Evolutionary conservation across 192 early-diverging fungal species (phyloP).

Genomic region (Chytriomyces sp.): DNA sequence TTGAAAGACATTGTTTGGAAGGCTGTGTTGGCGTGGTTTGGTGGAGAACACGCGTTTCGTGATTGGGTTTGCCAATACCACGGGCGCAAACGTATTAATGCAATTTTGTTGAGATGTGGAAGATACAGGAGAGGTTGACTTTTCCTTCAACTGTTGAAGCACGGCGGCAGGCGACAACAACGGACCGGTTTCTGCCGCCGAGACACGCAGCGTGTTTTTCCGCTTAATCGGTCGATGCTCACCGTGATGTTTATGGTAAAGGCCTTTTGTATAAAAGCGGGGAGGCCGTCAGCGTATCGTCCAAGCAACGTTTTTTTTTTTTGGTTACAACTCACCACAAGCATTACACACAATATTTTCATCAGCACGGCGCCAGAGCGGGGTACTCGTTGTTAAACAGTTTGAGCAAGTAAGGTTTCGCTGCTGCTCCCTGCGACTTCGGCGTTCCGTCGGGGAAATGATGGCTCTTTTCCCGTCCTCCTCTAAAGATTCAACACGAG

Average conservation of each 20-base stretch:
- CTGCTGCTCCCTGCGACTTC: slow-evolving; percentile 35
- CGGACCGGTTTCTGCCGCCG: not conserved
- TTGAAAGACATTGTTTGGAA: not conserved
- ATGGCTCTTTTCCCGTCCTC: not conserved
- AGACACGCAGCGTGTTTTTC: not conserved
- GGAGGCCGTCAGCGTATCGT: no score
- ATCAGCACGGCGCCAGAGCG: slow-evolving; percentile 71
- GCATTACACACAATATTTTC: slow-evolving; percentile 74
- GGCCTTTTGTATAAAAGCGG: no score
- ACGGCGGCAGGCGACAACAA: not conserved
- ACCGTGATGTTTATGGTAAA: not conserved
- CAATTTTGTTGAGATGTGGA: not conserved
- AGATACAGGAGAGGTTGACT: not conserved
- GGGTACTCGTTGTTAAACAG: slow-evolving; percentile 73
- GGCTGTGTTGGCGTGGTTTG: not conserved
- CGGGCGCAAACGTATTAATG: no score
- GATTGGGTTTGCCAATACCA: no score
- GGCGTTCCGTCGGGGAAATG: slow-evolving; percentile 3
- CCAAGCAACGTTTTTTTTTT: not conserved
- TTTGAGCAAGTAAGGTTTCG: slow-evolving; percentile 62
- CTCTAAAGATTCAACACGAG: not conserved
- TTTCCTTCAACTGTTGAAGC: not conserved
- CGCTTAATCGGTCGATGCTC: not conserved
- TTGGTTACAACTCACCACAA: slow-evolving; percentile 38
- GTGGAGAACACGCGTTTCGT: not conserved